These are phyloP conservation scores for Hypoxylon cercidicola DNA, from an alignment of 495 filamentous ascomycete species.

Conservation along the genomic window DNA sequence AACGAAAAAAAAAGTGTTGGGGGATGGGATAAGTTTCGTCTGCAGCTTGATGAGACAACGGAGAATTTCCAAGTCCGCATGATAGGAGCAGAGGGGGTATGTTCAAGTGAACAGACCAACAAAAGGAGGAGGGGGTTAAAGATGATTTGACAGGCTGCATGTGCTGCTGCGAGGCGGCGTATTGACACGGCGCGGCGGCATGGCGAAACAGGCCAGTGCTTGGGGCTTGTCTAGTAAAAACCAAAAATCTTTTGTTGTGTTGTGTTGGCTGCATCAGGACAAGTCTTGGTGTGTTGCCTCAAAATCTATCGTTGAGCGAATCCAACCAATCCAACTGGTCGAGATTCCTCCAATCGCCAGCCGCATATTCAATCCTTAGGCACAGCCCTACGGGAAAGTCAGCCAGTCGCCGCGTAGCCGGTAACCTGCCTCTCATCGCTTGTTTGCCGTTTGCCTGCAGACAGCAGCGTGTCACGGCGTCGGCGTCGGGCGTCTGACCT, in stretches of 20 bases:
- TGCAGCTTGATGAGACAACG: constrained; percentile 16
- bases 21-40: not conserved
- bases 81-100: not conserved
- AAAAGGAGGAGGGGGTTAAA: constrained; percentile 21
- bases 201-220: constrained; percentile 23
- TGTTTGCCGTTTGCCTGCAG: constrained; percentile 40
- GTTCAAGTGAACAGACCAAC: constrained; percentile 15
- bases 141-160: constrained; percentile 25
- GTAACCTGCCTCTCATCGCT: constrained; percentile 32
- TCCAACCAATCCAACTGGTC: constrained; percentile 39
- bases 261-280: constrained; percentile 31
- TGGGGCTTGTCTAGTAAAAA: constrained; percentile 9
- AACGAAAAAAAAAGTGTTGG: not conserved
- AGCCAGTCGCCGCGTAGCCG: constrained; percentile 19
- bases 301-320: constrained; percentile 34
- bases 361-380: constrained; percentile 39
- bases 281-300: constrained; percentile 40
- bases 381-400: constrained; percentile 26
- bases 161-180: constrained; percentile 13
- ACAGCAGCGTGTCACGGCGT: constrained; percentile 44
- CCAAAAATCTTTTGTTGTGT: constrained; percentile 34
- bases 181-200: constrained; percentile 5
- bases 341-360: constrained; percentile 44
- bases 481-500: too few species aligned
- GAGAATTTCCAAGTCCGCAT: constrained; percentile 21